phyloP scores from a whole-genome alignment of 2,329 filamentous ascomycete genomes.

The Colletotrichum sp. region DNA sequence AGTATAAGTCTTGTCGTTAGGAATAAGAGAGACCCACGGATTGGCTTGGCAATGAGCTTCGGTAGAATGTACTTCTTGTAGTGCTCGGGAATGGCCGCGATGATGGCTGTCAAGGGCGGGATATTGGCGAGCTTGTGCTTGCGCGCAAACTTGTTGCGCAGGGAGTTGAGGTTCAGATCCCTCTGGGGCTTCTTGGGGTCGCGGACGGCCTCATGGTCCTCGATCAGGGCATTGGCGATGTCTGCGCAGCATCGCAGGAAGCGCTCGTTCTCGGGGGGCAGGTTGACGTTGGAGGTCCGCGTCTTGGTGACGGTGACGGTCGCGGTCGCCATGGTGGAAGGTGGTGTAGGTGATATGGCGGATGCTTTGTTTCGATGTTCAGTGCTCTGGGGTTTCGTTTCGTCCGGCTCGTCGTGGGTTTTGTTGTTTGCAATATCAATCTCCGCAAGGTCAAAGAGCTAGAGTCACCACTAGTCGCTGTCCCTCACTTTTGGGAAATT shows the following conservation, averaged over 20 bases:
- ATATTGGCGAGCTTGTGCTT: conserved; percentile 90
- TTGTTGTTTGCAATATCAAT: not conserved
- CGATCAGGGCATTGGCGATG: conserved; percentile 90
- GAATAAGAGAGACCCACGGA: conserved; percentile 60
- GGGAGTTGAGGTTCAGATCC: conserved; percentile 90
- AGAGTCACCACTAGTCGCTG: not conserved
- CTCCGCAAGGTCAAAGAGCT: not conserved
- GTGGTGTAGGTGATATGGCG: not conserved
- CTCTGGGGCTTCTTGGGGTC: conserved; percentile 75
- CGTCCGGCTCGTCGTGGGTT: not conserved
- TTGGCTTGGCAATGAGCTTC: conserved; percentile 96
- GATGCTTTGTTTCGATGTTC: not conserved
- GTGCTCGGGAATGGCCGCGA: conserved; percentile 97
- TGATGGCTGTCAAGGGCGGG: conserved; percentile 93
- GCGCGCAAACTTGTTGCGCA: conserved; percentile 87
- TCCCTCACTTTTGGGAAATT: conserved; percentile 9
- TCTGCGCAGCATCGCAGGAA: conserved; percentile 95
- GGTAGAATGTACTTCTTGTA: conserved; percentile 99
- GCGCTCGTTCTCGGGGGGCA: conserved; percentile 92
- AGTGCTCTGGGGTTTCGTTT: no score
- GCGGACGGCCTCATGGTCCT: conserved; percentile 85
- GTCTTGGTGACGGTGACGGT: conserved; percentile 66
- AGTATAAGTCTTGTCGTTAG: not conserved
- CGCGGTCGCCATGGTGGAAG: conserved; percentile 42
- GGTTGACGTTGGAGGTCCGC: conserved; percentile 74